Conservation (phyloP, 2,329 filamentous ascomycete genomes). For the Malbranchea cinnamomea region DNA sequence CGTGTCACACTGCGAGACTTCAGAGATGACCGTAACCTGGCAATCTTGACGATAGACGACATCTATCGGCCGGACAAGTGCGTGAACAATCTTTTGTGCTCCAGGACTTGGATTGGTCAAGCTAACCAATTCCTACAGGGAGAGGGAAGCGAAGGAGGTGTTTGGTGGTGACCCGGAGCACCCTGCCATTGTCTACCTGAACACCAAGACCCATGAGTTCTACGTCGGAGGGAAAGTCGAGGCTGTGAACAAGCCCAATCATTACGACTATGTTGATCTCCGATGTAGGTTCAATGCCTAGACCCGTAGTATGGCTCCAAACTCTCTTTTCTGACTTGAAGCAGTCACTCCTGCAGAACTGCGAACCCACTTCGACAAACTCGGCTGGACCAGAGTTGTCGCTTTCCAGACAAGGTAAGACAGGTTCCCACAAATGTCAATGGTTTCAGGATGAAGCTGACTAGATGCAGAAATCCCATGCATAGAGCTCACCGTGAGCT, state of each 20-base stretch:
- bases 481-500: slow-evolving; percentile 96
- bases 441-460: background rate
- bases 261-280: slow-evolving; percentile 97
- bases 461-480: slow-evolving; percentile 66
- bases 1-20: slow-evolving; percentile 85
- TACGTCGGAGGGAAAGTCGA: slow-evolving; percentile 95
- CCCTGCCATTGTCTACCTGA: slow-evolving; percentile 83
- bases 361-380: slow-evolving; percentile 95
- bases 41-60: slow-evolving; percentile 90
- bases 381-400: slow-evolving; percentile 93
- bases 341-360: slow-evolving; percentile 84
- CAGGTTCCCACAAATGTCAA: background rate
- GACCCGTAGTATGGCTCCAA: background rate
- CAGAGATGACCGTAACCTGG: slow-evolving; percentile 89
- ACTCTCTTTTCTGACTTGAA: no score
- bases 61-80: slow-evolving; percentile 94
- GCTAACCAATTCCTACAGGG: slow-evolving; percentile 33
- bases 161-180: slow-evolving; percentile 87
- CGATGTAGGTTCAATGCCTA: slow-evolving; percentile 49
- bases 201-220: slow-evolving; percentile 64
- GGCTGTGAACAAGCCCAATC: slow-evolving; percentile 84
- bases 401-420: slow-evolving; percentile 75
- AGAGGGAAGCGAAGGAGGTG: slow-evolving; percentile 80
- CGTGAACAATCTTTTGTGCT: slow-evolving; percentile 16
- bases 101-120: background rate